Conservation (phyloP, 441 rosid genomes). For the Gossypium gossypioides region DNA sequence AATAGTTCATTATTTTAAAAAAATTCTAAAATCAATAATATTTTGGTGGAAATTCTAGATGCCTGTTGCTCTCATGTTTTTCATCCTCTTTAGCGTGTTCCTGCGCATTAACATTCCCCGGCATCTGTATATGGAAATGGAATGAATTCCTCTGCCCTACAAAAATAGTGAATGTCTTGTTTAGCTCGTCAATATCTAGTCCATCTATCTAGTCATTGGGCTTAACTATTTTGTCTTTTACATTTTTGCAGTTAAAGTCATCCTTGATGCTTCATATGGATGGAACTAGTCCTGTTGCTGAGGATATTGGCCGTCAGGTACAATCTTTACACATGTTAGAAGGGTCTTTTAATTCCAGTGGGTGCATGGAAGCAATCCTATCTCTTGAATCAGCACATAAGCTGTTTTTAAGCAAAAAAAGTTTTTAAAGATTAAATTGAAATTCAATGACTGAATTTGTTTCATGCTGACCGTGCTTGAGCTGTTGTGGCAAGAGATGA, state of each 20-base stretch:
- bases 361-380: neutral
- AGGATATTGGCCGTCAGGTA: constrained; percentile 99
- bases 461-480: neutral
- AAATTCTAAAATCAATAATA: too few species aligned
- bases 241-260: constrained; percentile 65
- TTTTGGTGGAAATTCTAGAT: too few species aligned
- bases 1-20: neutral
- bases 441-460: neutral
- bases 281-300: constrained; percentile 94
- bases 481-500: neutral
- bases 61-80: too few species aligned
- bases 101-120: neutral
- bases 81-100: neutral
- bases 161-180: neutral
- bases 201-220: neutral
- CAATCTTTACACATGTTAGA: neutral
- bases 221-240: neutral
- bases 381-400: constrained; percentile 1
- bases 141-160: neutral
- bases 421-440: neutral
- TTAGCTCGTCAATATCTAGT: neutral
- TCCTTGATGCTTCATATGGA: constrained; percentile 91
- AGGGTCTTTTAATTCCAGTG: neutral
- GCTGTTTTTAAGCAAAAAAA: neutral
- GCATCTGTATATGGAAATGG: neutral